Evolutionary conservation across 108 stramenopile species (phyloP), one percentile per base, ranked within the genome.

Genomic region (Mediolabrus comicus): DNA sequence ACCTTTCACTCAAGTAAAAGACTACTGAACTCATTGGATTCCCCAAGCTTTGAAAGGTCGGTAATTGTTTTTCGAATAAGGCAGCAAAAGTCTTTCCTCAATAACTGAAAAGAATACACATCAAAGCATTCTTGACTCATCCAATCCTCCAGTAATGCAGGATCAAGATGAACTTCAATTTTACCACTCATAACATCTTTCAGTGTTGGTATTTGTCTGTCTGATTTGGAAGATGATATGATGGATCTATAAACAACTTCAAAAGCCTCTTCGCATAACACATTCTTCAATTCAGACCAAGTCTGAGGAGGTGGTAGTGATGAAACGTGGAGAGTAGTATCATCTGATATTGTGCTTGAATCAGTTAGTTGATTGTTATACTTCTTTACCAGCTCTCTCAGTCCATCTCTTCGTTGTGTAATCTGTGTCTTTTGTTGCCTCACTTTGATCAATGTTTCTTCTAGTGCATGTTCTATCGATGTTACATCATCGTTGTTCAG

Each of bases 121-220:
- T 91, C 88, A 56, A 74, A 77, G 62, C 84, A 55, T 80, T 91
- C 90, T 64, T 90, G 85, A 54, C 84, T 82, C 74, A 93, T 76
- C 39, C 79, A 67, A 24, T 79, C 63, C 56, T 85, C 82, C 60
- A 93, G 70, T 14, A 77, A 41, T 3, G 70, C 69, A 55, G 74
- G 61, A 67, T 89, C 85, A 13, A 90, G 55, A 55, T 90, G 75
- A 3, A 93, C 70, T 55, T 53, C 22, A 9, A 62, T 70, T 28
- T 57, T 59, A 30, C 89, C 92, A 30, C 55, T 11, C 0, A 90
- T 49, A n/a, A 93, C 75, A 63, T 85, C 70, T 27, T 73, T 10
- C 24, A 89, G 22, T 12, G 83, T 53, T 17, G 80, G 74, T 10
- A 35, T 65, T 67, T 68, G 25, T 25, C 62, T 32, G 7, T 41